Base-by-base conservation (phyloP, 495 filamentous ascomycete genomes). In the Geopyxis carbonaria region DNA sequence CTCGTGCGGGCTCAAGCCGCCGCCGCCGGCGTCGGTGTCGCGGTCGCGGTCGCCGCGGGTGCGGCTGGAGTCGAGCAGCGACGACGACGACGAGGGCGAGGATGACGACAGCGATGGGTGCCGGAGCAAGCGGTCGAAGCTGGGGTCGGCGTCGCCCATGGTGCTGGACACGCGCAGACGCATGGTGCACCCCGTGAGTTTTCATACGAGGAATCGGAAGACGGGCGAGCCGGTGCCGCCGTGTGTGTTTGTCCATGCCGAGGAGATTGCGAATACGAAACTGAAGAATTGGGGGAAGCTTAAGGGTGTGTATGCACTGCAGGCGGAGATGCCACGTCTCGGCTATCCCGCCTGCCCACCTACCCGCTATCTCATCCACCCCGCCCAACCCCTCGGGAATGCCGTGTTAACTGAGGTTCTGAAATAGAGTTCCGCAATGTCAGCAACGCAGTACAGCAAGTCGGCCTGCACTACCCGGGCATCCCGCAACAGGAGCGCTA, bases 271-370 rank as follows among this genome's bases (percentile, higher is more conserved):
- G 23, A 55, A 45, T 40, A 28, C 43, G 35, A 38, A 22, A 9
- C 21, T 50, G 5, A 46, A 44, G 34, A 37, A 39, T 8, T 50
- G 47, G 35, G 44, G 43, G 15, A 46, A 44, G 22, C 43, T 45
- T 27, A 39, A 42, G 36, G 31, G 40, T 23, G 65, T 80, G 34
- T 57, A 66, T 43, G 53, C 86, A 34, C 72, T 78, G 49, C 86
- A 87, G 57, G 81, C 82, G 3, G 78, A 77, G 51, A 65, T 67
- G 41, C 73, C 70, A 16, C 65, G 70, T 43, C 64, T 66, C 40
- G 81, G 86, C 56, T 68, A 65, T 78, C 78, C 72, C 41, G 60
- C 39, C 15, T 42, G 40, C 16, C 35, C 22, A 18, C 10, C 24
- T 19, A n/a, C 29, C 8, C 24, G 20, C 19, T 24, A 22, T 39